A percentile compares a stretch with the other conserved stretches of the same genome.
phyloP scores from a whole-genome alignment of 1,284 basidiomycete species.

The Malassezia dermatis region DNA sequence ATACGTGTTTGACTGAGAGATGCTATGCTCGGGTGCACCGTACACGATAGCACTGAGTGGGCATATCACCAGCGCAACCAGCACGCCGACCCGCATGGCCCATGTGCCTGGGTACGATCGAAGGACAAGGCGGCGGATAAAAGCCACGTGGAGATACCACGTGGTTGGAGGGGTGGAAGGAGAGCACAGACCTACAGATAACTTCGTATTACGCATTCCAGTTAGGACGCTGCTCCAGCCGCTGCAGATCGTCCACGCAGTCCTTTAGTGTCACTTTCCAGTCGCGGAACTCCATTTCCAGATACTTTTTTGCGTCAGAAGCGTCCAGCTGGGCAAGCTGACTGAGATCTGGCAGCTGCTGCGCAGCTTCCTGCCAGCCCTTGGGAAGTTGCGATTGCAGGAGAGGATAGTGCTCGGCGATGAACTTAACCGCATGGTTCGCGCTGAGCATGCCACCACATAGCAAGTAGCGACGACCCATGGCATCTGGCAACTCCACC shows the following conservation, averaged over 20 bases:
- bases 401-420: constrained; percentile 23
- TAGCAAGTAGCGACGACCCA: constrained; percentile 27
- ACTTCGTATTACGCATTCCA: constrained; percentile 16
- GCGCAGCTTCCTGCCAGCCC: constrained; percentile 26
- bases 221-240: constrained; percentile 23
- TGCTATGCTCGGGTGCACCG: neutral
- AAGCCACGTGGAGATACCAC: neutral
- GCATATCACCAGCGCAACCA: neutral
- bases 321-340: constrained; percentile 25
- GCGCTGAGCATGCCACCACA: constrained; percentile 34
- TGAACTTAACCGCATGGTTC: constrained; percentile 27
- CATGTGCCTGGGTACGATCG: neutral
- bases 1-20: neutral
- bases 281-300: constrained; percentile 26
- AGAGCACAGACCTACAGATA: neutral
- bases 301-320: constrained; percentile 19
- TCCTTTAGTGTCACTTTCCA: constrained; percentile 35
- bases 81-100: constrained; percentile 6
- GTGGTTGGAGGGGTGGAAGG: neutral
- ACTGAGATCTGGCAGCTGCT: constrained; percentile 13
- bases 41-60: neutral
- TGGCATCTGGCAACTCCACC: constrained; percentile 23
- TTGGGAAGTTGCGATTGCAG: constrained; percentile 28
- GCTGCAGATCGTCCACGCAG: constrained; percentile 26
- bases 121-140: neutral